Evolutionary conservation across 257 asterid species (phyloP).

Genomic region (Paulownia fortunei): DNA sequence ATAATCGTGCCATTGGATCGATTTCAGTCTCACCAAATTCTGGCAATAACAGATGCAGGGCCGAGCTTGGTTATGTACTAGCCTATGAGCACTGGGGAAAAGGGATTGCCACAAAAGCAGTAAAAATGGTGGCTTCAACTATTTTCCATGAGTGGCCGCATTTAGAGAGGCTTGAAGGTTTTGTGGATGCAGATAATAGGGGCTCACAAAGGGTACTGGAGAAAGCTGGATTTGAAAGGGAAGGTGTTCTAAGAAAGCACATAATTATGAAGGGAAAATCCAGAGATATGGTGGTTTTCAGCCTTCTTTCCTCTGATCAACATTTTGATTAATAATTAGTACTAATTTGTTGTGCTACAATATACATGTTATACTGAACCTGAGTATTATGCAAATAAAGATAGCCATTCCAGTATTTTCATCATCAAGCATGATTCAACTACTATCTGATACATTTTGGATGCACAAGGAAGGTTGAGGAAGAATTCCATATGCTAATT

Average conservation of each 20-base stretch:
- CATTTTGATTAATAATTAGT: neutral
- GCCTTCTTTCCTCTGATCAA: slow-evolving; percentile 38
- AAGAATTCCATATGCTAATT: no score
- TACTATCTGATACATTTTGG: no score
- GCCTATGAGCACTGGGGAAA: slow-evolving; percentile 58
- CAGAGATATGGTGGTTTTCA: slow-evolving; percentile 42
- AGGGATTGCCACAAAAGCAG: slow-evolving; percentile 53
- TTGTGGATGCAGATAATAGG: slow-evolving; percentile 46
- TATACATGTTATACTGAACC: neutral
- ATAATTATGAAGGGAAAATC: slow-evolving; percentile 29
- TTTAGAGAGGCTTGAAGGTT: slow-evolving; percentile 55
- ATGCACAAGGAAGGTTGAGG: no score
- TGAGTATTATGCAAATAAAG: neutral
- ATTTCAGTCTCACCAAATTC: slow-evolving; percentile 57
- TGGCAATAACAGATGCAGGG: slow-evolving; percentile 43
- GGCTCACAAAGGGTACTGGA: slow-evolving; percentile 62
- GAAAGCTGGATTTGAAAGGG: slow-evolving; percentile 53
- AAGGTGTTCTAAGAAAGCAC: slow-evolving; percentile 52
- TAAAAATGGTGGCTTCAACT: slow-evolving; percentile 38
- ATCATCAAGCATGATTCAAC: neutral
- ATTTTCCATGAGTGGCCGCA: slow-evolving; percentile 49
- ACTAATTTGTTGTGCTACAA: no score
- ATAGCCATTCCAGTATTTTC: neutral
- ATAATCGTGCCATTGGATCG: slow-evolving; percentile 47
- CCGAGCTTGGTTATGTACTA: slow-evolving; percentile 55